Base-by-base conservation (phyloP, 768 basidiomycete genomes). In the Macrocybe gigantea region DNA sequence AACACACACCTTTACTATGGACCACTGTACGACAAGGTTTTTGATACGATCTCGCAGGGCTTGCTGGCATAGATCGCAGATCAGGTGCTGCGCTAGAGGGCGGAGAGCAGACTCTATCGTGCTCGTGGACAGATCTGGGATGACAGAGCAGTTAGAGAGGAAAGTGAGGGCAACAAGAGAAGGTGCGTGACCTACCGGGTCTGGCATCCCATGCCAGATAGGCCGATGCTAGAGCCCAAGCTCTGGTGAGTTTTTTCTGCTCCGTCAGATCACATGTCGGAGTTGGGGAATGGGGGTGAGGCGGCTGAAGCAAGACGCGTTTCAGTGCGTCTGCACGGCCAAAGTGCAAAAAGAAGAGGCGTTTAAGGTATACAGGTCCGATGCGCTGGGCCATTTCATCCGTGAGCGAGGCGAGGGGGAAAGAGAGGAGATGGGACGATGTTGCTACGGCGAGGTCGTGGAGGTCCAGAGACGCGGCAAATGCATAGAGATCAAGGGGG, bases 181-280 rank as follows among this genome's bases (percentile, higher is more conserved):
- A 3, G 41, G 2, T 22, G 22, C 4, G 22, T 13, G 12, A 63
- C 75, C 50, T 58, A 88, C 86, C 88, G 54, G 87, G 85, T 48
- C 85, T 72, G 33, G 85, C 84, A 63, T 89, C 88, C 88, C 88
- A 90, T 7, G 85, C 85, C 6, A 91, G 75, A 65, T 89, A 89
- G 8, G 88, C 88, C 1, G 83, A 80, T 15, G 88, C 88, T 32
- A 91, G 66, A 10, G 88, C 85, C 88, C 88, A 91, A 5, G 88
- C 88, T 39, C 88, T 68, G 8, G 85, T 85, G 34, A 91, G 58
- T 58, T 79, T 86, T 67, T 88, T 89, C 66, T 90, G 88, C 57
- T 88, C 83, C 0, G 73, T 64, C 57, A 84, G 83, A 61, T 88
- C 85, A 55, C 88, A 91, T 14, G 63, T 60, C 5, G 72, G 56